Percentiles rank a stretch among this genome's conserved stretches.
Evolutionary conservation across 75 land plant genomes (phyloP).

Genomic region (Adiantum capillusveneris): DNA sequence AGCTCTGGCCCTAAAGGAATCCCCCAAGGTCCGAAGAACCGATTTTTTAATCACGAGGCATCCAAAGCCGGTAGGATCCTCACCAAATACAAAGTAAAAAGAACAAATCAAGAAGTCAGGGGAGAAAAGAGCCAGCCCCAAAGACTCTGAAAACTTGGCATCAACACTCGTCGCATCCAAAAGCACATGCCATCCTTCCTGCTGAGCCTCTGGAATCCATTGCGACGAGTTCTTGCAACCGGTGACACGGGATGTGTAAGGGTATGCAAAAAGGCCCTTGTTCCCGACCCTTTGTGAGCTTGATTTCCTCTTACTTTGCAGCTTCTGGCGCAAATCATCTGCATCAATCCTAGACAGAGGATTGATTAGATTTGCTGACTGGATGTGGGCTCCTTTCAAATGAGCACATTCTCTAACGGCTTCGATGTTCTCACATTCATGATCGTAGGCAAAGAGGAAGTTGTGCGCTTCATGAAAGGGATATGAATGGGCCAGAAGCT

Average conservation of each 20-base stretch:
- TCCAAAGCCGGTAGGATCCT: constrained; percentile 33
- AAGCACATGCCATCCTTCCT: constrained; percentile 25
- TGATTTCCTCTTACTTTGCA: background rate
- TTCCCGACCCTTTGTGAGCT: background rate
- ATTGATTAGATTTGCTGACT: constrained; percentile 1
- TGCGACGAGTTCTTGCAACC: constrained; percentile 18
- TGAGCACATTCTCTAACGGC: constrained; percentile 15
- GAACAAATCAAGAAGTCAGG: constrained; percentile 29
- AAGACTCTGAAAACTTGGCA: constrained; percentile 13
- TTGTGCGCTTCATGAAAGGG: constrained; percentile 19
- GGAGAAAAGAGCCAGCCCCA: constrained; percentile 13
- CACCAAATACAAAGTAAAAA: constrained; percentile 26
- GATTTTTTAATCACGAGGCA: constrained; percentile 22
- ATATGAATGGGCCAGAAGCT: constrained; percentile 21
- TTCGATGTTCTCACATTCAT: constrained; percentile 13
- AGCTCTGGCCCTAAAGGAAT: constrained; percentile 18
- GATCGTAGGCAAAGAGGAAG: constrained; percentile 20
- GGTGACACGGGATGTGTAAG: constrained; percentile 16
- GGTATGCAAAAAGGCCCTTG: constrained; percentile 23
- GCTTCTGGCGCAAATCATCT: constrained; percentile 18
- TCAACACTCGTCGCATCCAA: constrained; percentile 25
- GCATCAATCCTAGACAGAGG: constrained; percentile 13
- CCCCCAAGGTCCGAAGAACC: constrained; percentile 10
- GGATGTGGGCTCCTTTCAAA: constrained; percentile 12
- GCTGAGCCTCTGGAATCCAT: constrained; percentile 22